These are phyloP conservation scores for Phytomonas sp. DNA, from an alignment of 208 protist species.

Conservation along the genomic window DNA sequence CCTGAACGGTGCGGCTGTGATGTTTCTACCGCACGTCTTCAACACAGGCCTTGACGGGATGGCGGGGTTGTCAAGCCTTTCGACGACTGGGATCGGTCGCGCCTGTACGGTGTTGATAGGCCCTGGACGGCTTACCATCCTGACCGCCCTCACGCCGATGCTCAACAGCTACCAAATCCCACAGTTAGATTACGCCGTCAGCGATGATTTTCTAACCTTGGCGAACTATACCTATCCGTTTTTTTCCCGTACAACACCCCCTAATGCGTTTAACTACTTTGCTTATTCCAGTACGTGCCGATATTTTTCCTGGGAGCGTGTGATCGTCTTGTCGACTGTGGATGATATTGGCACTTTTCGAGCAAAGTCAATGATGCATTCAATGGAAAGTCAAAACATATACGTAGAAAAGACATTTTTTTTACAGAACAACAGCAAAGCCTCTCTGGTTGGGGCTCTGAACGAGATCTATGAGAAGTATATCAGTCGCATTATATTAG, in stretches of 20 bases:
- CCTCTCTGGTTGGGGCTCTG: slow-evolving; percentile 30
- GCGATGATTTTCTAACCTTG: slow-evolving; percentile 45
- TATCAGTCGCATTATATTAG: slow-evolving; percentile 60
- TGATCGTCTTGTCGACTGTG: slow-evolving; percentile 54
- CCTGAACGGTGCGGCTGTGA: slow-evolving; percentile 17
- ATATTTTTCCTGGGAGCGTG: slow-evolving; percentile 76
- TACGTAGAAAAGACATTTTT: slow-evolving; percentile 61
- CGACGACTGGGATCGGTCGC: slow-evolving; percentile 34
- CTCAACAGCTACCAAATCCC: slow-evolving; percentile 71
- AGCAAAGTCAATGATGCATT: slow-evolving; percentile 26
- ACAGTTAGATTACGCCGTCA: slow-evolving; percentile 68
- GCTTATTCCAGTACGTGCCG: slow-evolving; percentile 53
- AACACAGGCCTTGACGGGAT: slow-evolving; percentile 63
- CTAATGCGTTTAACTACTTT: slow-evolving; percentile 37
- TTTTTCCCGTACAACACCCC: slow-evolving; percentile 64
- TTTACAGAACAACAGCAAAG: slow-evolving; percentile 21
- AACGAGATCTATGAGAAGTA: slow-evolving; percentile 55
- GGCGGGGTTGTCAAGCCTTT: slow-evolving; percentile 50
- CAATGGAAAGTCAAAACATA: slow-evolving; percentile 56
- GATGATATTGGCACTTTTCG: slow-evolving; percentile 52
- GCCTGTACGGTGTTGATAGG: slow-evolving; percentile 65
- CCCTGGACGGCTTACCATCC: slow-evolving; percentile 40
- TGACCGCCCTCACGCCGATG: slow-evolving; percentile 53
- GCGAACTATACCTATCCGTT: slow-evolving; percentile 55
- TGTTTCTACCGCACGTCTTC: slow-evolving; percentile 49